Evolutionary conservation across 805 yeast genomes (phyloP), one percentile per base, ranked within the genome.

Genomic region (Zygosaccharomyces lentus): DNA sequence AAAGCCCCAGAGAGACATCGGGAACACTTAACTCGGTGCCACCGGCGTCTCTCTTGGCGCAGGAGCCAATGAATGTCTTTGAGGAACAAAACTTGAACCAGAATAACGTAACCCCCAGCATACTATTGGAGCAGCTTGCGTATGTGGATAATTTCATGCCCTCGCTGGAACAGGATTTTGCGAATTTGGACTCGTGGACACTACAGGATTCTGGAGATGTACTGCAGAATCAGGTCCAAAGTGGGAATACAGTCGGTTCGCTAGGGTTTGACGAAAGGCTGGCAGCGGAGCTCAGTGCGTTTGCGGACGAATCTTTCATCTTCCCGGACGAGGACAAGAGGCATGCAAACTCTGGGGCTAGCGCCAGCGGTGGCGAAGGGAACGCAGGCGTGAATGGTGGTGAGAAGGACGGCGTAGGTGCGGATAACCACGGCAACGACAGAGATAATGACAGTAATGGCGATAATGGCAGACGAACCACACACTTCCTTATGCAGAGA

Each of bases 251-350:
- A 30, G 47, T n/a, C 7, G 43, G 34, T 12, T 27, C 39, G n/a
- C 27, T 49, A 37, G 50, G 46, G 16, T 67, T 76, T 23, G 81
- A 77, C 53, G 80, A 76, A 50, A 74, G 77, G 42, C 55, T 77
- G 21, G 75, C 80, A 5, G 78, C 77, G 13, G 93, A 85, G 58
- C 72, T 85, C 51, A 85, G 87, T 13, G 90, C 89, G 1, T 85
- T 85, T 73, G 91, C 90, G 0, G 90, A 84, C 56, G 90, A 84
- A 48, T 76, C 87, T 2, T 85, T 85, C 54, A 76, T 85, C 2
- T 85, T 85, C 59, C 88, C 91, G 1, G 93, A 85, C 59, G 93
- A 86, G 58, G 91, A 84, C 29, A 84, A 84, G 59, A 82, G 83
- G 1, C 73, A 68, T 49, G 49, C 27, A 19, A 36, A 40, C 13